Base-by-base conservation (phyloP, 768 basidiomycete species). In the Rhodotorula graminis region DNA sequence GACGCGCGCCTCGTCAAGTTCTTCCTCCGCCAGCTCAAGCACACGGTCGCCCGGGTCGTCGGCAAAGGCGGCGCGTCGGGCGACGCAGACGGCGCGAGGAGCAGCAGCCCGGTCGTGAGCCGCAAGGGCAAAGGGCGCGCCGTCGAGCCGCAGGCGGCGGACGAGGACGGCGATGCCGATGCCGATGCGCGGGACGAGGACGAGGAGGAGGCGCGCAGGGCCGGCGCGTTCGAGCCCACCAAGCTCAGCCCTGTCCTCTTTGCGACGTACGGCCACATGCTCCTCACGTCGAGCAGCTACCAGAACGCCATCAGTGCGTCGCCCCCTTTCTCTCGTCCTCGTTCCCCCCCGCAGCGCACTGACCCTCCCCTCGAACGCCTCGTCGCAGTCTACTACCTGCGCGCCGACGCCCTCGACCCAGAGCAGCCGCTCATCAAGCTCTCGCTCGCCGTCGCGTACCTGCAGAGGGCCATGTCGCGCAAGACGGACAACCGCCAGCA, bases 401-500 rank as follows among this genome's bases (percentile, higher is more conserved):
- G 92, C 77, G 92, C 92, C 0, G 91, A 91, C 80, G 92, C 93
- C 74, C 86, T 91, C 77, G 88, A 87, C 71, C 89, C 87, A 0
- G 84, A 91, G 23, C 91, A 97, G 80, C 92, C 94, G 0, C 83
- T 94, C 82, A 84, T 96, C 33, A 93, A 90, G 78, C 83, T 98
- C 10, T 87, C 85, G 57, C 84, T 97, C 16, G 91, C 89, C 1
- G 87, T 93, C 59, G 88, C 91, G 0, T 96, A 91, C 31, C 83
- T 96, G 59, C 92, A 93, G 19, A 85, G 95, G 50, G 90, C 93
- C 0, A 92, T 92, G 89, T 91, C 94, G 75, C 86, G 94, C 29
- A 94, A 97, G 80, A 88, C 89, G 23, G 95, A 97, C 81, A 98
- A 99, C 79, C 83, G 93, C 53, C 90, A 96, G 78, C 91, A 95